A percentile compares a stretch with the other conserved stretches of the same genome.
Conservation (phyloP, 495 filamentous ascomycete species). For the Lindgomyces ingoldianus region DNA sequence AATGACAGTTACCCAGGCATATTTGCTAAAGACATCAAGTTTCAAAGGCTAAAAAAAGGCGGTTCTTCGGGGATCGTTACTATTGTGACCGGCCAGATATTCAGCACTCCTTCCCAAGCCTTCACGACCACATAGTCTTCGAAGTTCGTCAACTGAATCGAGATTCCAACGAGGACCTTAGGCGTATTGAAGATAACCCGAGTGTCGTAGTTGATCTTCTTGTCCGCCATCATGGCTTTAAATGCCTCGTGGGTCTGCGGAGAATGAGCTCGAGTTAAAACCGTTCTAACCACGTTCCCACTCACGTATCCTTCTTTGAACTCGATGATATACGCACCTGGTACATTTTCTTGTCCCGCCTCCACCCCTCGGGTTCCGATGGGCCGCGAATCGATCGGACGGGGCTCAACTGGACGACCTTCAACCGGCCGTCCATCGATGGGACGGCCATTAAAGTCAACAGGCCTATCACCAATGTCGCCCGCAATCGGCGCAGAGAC, state of each 20-base stretch:
- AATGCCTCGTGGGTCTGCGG: neutral
- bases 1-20: no score
- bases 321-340: slow-evolving; percentile 4
- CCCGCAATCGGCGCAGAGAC: slow-evolving; percentile 5
- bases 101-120: neutral
- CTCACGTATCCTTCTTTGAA: slow-evolving; percentile 6
- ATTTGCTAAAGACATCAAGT: neutral
- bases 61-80: no score
- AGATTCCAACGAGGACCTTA: neutral
- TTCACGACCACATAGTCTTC: neutral
- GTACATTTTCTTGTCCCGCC: neutral
- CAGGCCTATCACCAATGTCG: slow-evolving; percentile 2
- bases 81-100: neutral
- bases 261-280: neutral
- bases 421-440: slow-evolving; percentile 4
- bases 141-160: neutral
- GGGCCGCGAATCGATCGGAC: slow-evolving; percentile 1
- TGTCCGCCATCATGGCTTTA: neutral
- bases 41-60: no score
- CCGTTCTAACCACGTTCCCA: neutral
- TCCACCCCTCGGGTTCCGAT: neutral
- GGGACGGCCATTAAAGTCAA: slow-evolving; percentile 2
- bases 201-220: neutral
- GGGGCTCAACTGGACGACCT: slow-evolving; percentile 1
- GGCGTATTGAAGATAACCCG: neutral